phyloP scores from a whole-genome alignment of 768 basidiomycete species.

The Ramaria rubella region DNA sequence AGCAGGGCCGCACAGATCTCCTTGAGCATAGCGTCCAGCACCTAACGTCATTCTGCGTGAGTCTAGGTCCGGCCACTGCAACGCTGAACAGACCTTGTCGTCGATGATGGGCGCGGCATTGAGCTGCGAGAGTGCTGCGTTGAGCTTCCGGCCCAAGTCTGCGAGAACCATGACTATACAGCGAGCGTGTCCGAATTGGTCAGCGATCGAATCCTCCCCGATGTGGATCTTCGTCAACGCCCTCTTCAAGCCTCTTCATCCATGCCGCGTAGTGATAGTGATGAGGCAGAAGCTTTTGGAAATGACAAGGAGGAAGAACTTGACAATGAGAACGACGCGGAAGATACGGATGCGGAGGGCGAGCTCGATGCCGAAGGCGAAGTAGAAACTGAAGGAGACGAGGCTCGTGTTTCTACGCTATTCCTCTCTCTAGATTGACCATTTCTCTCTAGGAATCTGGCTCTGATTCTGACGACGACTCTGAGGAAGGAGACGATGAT shows the following conservation, averaged over 20 bases:
- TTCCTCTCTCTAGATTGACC: conserved; percentile 1
- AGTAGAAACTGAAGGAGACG: conserved; percentile 56
- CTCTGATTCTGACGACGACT: conserved; percentile 50
- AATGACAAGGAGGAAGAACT: conserved; percentile 41
- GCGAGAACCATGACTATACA: conserved; percentile 77
- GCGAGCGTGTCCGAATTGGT: not conserved
- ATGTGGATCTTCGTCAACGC: conserved; percentile 6
- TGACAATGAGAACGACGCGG: conserved; percentile 51
- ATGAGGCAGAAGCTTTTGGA: conserved; percentile 36
- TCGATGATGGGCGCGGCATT: conserved; percentile 83
- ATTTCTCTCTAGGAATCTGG: conserved; percentile 40
- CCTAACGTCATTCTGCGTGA: conserved; percentile 39
- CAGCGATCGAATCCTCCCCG: conserved; percentile 25
- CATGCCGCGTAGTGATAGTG: conserved; percentile 56
- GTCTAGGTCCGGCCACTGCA: not conserved
- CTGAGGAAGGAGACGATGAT: conserved; percentile 25
- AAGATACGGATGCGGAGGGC: conserved; percentile 47
- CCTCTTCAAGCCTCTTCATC: conserved; percentile 8
- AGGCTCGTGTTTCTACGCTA: conserved; percentile 42
- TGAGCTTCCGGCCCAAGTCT: conserved; percentile 90
- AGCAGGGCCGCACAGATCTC: conserved; percentile 91
- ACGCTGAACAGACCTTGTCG: conserved; percentile 60
- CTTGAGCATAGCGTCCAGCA: conserved; percentile 89
- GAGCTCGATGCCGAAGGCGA: conserved; percentile 44
- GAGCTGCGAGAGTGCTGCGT: conserved; percentile 86